phyloP scores from a whole-genome alignment of 2,329 filamentous ascomycete genomes.

The Talaromyces rugulosus region DNA sequence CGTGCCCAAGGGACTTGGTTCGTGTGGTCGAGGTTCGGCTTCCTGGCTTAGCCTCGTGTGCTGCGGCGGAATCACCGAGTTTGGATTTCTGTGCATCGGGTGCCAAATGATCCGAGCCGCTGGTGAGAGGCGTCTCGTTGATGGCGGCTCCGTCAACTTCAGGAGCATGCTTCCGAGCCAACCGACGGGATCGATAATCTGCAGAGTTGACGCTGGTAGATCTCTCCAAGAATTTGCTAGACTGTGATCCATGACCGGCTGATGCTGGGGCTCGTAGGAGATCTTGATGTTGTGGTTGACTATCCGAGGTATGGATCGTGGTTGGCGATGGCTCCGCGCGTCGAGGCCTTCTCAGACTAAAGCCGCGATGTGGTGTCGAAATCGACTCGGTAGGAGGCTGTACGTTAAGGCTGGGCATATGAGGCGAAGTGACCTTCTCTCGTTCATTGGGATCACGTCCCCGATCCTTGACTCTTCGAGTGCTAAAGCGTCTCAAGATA shows the following conservation, averaged over 20 bases:
- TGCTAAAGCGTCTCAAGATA: slow-evolving; percentile 84
- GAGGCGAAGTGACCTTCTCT: slow-evolving; percentile 57
- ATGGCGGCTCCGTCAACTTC: slow-evolving; percentile 49
- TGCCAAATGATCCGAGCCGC: slow-evolving; percentile 72
- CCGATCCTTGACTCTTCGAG: slow-evolving; percentile 65
- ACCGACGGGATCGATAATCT: slow-evolving; percentile 65
- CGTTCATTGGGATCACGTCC: slow-evolving; percentile 34
- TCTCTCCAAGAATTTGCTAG: slow-evolving; percentile 69
- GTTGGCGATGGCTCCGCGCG: slow-evolving; percentile 52
- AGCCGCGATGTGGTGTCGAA: slow-evolving; percentile 72
- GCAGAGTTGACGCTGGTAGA: slow-evolving; percentile 91
- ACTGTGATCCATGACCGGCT: slow-evolving; percentile 55
- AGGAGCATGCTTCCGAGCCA: slow-evolving; percentile 51
- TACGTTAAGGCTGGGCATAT: slow-evolving; percentile 74
- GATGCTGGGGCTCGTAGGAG: slow-evolving; percentile 70
- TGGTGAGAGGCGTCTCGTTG: slow-evolving; percentile 68
- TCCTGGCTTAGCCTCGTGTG: slow-evolving; percentile 50
- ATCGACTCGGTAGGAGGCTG: slow-evolving; percentile 68
- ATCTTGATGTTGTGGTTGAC: slow-evolving; percentile 70
- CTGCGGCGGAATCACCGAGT: slow-evolving; percentile 46
- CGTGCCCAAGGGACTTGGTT: slow-evolving; percentile 84
- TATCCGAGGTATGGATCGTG: slow-evolving; percentile 54
- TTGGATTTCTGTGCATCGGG: slow-evolving; percentile 38
- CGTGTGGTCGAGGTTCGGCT: slow-evolving; percentile 63
- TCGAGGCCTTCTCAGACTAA: slow-evolving; percentile 68